Percentiles rank a stretch among this genome's conserved stretches.
Conservation (phyloP, 164 flowering plant genomes). For the Cinnamomum micranthum region DNA sequence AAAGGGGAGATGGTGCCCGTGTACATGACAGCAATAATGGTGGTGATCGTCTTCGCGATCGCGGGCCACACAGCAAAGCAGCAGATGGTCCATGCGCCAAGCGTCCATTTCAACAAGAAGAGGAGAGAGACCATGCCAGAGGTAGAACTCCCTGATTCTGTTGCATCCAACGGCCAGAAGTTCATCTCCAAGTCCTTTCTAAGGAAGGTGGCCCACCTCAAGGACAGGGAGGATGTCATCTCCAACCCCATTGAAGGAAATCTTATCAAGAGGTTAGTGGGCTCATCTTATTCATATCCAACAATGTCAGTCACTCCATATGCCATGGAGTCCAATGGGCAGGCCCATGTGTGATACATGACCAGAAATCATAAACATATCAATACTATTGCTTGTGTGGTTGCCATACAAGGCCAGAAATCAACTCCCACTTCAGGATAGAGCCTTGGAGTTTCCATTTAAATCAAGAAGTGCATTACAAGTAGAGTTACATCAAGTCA, state of each 20-base stretch:
- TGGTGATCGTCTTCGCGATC: conserved; percentile 21
- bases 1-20: conserved; percentile 55
- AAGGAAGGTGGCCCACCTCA: conserved; percentile 70
- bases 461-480: no score
- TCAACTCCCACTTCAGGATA: no score
- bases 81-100: conserved; percentile 42
- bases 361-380: no score
- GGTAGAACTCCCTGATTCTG: conserved; percentile 53
- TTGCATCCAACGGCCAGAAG: conserved; percentile 30
- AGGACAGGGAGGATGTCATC: conserved; percentile 18
- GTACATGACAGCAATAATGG: conserved; percentile 45
- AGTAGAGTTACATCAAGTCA: no score
- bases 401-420: no score
- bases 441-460: no score
- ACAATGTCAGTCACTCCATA: no score
- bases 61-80: conserved; percentile 53
- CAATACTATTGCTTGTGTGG: no score
- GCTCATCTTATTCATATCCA: no score
- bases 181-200: conserved; percentile 53
- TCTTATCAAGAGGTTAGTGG: background rate
- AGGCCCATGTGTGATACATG: no score
- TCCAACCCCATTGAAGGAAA: conserved; percentile 33
- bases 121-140: conserved; percentile 61
- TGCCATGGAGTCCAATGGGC: no score
- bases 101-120: conserved; percentile 47